Evolutionary conservation across 345 rosid species (phyloP), one percentile per base, ranked within the genome.

Genomic region (Euphorbia pulcherrima): DNA sequence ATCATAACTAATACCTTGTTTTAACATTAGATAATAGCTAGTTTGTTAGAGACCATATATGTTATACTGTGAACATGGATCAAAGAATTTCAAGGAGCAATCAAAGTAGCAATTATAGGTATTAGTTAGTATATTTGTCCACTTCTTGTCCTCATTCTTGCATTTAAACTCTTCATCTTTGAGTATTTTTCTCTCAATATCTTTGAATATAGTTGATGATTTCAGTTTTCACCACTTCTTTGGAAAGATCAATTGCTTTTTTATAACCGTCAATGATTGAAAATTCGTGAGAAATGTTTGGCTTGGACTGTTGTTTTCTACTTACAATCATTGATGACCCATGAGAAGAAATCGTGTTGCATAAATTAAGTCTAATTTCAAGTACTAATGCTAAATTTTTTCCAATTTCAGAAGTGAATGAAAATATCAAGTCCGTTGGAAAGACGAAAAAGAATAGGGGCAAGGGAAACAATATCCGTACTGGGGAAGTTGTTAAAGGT

Each of bases 391-490:
- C 28, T 29, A 64, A 4, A 13, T 28, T n/a, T 40, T 68, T 61
- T 69, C 30, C 62, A 12, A 20, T 77, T 56, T n/a, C 66, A 77
- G 83, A 26, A 28, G 51, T 18, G 20, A 71, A 30, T 46, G 48
- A 64, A 58, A 54, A 30, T 41, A 62, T 61, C 59, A 62, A 65
- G 47, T 50, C 52, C 26, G 41, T 21, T 13, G 62, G 16, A 33
- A 80, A 72, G 72, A 64, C 60, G 74, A 80, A 77, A 74, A 75
- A 62, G 58, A 77, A 70, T 28, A 50, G 72, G 21, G 69, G 39
- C 62, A 62, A 48, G 64, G 68, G 27, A 61, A 70, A 62, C 7
- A 12, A 58, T 26, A 9, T 26, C 47, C 52, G 62, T 62, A 55
- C 21, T 51, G 48, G 62, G 21, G 17, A 27, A 23, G 46, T 64